Conservation (phyloP, 1,139 yeast species). For the Lodderomyces parapsilosis region DNA sequence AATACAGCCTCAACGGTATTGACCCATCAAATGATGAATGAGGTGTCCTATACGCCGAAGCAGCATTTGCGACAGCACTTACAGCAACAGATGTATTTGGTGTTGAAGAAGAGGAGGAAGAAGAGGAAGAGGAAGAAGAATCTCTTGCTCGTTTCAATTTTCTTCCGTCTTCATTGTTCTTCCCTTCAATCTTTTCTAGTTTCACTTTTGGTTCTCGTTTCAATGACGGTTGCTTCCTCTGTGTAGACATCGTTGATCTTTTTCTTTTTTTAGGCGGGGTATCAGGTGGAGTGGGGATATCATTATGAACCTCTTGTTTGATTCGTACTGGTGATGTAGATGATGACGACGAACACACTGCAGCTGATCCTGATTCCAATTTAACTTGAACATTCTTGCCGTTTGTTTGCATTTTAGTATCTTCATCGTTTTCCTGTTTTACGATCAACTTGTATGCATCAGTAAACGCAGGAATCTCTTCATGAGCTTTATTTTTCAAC, state of each 20-base stretch:
- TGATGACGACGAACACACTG: background rate
- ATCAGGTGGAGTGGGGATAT: slow-evolving; percentile 21
- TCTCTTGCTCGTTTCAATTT: background rate
- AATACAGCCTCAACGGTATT: slow-evolving; percentile 7
- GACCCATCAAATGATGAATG: slow-evolving; percentile 7
- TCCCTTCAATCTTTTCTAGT: background rate
- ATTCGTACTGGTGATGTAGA: background rate
- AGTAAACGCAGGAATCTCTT: slow-evolving; percentile 12
- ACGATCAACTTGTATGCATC: slow-evolving; percentile 7
- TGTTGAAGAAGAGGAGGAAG: background rate
- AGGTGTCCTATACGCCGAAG: slow-evolving; percentile 4
- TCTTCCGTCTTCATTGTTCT: background rate
- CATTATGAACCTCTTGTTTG: background rate
- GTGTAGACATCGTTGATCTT: background rate
- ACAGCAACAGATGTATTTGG: no score
- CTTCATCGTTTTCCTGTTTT: slow-evolving; percentile 4
- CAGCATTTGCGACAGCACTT: background rate
- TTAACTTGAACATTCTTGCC: background rate
- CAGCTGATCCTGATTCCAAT: slow-evolving; percentile 1
- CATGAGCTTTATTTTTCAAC: slow-evolving; percentile 22
- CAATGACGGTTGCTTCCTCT: background rate
- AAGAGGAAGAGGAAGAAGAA: background rate
- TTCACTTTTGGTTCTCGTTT: slow-evolving; percentile 1
- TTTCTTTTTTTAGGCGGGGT: slow-evolving; percentile 19
- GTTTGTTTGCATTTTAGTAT: background rate